Percentiles rank a stretch among this genome's conserved stretches.
Conservation (phyloP, 768 basidiomycete genomes). For the Tulasnella sp. region DNA sequence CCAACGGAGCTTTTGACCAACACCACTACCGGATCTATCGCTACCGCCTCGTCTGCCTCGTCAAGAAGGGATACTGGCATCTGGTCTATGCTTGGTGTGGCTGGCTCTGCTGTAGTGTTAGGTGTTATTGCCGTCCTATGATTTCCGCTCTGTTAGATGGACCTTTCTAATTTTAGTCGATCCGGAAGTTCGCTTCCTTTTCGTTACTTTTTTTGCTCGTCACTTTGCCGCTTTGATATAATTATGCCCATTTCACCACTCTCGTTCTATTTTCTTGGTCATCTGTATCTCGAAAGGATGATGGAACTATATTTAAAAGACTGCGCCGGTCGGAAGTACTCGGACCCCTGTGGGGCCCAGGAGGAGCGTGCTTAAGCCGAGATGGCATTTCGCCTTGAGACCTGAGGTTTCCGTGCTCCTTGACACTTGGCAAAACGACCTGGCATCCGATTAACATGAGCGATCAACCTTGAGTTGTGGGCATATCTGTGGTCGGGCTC, state of each 20-base stretch:
- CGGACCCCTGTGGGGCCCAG: too few species aligned
- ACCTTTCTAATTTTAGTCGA: background rate
- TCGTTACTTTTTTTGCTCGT: background rate
- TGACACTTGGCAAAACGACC: too few species aligned
- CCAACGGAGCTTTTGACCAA: too few species aligned
- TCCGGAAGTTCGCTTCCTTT: background rate
- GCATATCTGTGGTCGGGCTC: too few species aligned
- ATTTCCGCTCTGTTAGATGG: background rate
- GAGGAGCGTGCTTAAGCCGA: too few species aligned
- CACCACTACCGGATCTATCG: slow-evolving; percentile 1
- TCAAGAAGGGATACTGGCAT: background rate
- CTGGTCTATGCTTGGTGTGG: background rate
- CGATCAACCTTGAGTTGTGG: too few species aligned
- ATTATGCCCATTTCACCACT: background rate
- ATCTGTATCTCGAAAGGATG: background rate
- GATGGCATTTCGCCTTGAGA: too few species aligned
- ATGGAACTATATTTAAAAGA: background rate
- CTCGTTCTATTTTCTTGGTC: background rate
- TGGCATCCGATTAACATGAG: too few species aligned
- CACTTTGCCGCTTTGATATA: background rate
- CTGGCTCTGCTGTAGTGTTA: background rate
- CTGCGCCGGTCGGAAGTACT: background rate
- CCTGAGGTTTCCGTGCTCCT: too few species aligned
- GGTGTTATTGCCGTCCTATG: background rate
- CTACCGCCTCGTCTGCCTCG: background rate